A percentile compares a stretch with the other conserved stretches of the same genome.
Evolutionary conservation across 495 filamentous ascomycete species (phyloP).

Genomic region (Penicillium riverlandense): DNA sequence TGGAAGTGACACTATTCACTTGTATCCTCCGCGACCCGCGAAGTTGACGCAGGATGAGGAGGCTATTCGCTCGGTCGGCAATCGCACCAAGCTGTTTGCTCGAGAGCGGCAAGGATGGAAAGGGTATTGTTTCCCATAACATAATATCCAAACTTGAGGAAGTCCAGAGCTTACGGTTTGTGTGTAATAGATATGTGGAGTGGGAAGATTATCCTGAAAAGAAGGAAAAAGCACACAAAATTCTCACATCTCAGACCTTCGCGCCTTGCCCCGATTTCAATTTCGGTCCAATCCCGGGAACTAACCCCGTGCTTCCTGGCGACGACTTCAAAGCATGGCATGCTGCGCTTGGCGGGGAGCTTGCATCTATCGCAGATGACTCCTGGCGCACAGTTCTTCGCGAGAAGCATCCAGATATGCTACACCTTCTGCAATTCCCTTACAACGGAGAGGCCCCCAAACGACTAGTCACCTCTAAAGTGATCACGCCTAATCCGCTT

Average conservation of each 20-base stretch:
- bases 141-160: neutral
- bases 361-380: conserved; percentile 41
- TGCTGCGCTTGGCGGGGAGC: conserved; percentile 46
- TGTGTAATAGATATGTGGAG: conserved; percentile 46
- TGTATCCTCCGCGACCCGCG: conserved; percentile 11
- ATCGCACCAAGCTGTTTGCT: conserved; percentile 26
- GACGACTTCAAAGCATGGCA: conserved; percentile 62
- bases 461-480: conserved; percentile 36
- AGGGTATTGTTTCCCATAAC: conserved; percentile 14
- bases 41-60: conserved; percentile 27
- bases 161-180: neutral
- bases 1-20: conserved; percentile 14
- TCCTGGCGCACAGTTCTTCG: conserved; percentile 51
- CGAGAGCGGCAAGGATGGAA: conserved; percentile 29
- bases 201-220: conserved; percentile 67
- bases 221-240: conserved; percentile 47
- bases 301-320: conserved; percentile 56
- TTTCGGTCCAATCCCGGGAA: conserved; percentile 48
- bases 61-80: conserved; percentile 23
- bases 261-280: conserved; percentile 52
- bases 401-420: conserved; percentile 60
- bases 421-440: conserved; percentile 62
- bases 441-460: conserved; percentile 64
- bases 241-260: conserved; percentile 52
- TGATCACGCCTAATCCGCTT: conserved; percentile 51